These are phyloP conservation scores for Vitellaria paradoxa DNA, from an alignment of 179 eudicot genomes.

Conservation along the genomic window DNA sequence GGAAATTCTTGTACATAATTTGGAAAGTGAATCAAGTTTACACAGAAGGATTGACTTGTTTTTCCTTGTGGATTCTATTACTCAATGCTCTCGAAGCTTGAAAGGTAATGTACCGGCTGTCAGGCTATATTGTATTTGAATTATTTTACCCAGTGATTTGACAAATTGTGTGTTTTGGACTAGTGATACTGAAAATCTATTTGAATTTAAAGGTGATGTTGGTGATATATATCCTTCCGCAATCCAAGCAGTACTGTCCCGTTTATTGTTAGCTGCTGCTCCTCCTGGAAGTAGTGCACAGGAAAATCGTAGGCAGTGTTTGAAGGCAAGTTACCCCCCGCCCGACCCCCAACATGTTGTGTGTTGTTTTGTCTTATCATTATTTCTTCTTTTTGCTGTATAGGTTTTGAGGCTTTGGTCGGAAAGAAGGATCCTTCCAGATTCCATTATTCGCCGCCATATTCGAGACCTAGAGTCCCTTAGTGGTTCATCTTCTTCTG, in stretches of 20 bases:
- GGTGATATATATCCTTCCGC: constrained; percentile 70
- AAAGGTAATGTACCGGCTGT: constrained; percentile 47
- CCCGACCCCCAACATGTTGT: background rate
- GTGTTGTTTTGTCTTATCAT: constrained; percentile 6
- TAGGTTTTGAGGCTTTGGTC: constrained; percentile 94
- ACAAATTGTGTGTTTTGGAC: too few species aligned
- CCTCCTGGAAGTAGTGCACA: constrained; percentile 83
- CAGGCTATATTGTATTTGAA: background rate
- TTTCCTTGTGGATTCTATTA: constrained; percentile 93
- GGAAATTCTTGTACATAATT: constrained; percentile 62
- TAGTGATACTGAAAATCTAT: constrained; percentile 11
- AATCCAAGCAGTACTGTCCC: constrained; percentile 71
- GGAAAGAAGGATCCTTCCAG: constrained; percentile 82
- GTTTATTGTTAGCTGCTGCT: constrained; percentile 90
- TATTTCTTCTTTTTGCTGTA: constrained; percentile 4
- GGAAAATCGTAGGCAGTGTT: constrained; percentile 92
- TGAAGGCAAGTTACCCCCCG: constrained; percentile 52
- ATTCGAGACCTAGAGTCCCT: constrained; percentile 80
- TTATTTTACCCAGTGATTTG: too few species aligned
- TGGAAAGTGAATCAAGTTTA: constrained; percentile 77
- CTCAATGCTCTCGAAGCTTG: constrained; percentile 71
- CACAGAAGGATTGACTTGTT: constrained; percentile 81
- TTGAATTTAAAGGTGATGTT: constrained; percentile 50
- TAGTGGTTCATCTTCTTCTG: constrained; percentile 52
- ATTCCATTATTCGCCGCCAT: constrained; percentile 67